Percentiles rank a stretch among this genome's conserved stretches.
phyloP scores from a whole-genome alignment of 352 stramenopile species.

The Pythium dissotocum region DNA sequence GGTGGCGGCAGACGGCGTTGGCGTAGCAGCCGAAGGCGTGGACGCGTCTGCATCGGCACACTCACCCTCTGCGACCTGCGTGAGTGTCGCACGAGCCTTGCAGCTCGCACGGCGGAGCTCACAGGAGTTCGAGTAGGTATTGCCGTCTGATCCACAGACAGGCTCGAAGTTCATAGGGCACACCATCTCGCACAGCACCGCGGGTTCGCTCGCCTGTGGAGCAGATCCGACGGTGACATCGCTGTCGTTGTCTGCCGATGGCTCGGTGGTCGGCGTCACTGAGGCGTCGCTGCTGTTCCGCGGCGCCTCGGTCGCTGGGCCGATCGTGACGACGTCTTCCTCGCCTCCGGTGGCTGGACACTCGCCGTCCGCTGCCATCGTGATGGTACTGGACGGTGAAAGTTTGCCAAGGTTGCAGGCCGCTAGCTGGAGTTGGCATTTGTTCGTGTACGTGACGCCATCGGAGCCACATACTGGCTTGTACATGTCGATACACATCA shows the following conservation, averaged over 20 bases:
- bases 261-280: background rate
- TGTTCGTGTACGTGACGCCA: constrained; percentile 30
- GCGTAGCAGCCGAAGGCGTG: background rate
- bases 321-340: background rate
- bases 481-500: constrained; percentile 16
- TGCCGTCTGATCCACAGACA: constrained; percentile 28
- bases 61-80: constrained; percentile 21
- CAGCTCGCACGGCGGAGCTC: constrained; percentile 14
- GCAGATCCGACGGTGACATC: background rate
- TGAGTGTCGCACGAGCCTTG: constrained; percentile 10
- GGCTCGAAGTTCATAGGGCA: constrained; percentile 12
- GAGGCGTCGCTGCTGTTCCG: background rate
- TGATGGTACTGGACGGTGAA: constrained; percentile 7
- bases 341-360: constrained; percentile 4
- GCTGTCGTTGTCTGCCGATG: background rate
- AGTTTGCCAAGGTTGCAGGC: constrained; percentile 13
- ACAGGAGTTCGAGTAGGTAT: constrained; percentile 21
- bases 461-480: constrained; percentile 26
- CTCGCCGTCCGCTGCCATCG: constrained; percentile 9
- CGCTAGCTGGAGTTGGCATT: constrained; percentile 22
- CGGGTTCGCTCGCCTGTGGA: background rate
- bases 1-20: background rate
- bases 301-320: background rate
- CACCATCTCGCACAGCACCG: constrained; percentile 12
- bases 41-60: constrained; percentile 8